Conservation (phyloP, 441 rosid species). For the Brassica balearica region DNA sequence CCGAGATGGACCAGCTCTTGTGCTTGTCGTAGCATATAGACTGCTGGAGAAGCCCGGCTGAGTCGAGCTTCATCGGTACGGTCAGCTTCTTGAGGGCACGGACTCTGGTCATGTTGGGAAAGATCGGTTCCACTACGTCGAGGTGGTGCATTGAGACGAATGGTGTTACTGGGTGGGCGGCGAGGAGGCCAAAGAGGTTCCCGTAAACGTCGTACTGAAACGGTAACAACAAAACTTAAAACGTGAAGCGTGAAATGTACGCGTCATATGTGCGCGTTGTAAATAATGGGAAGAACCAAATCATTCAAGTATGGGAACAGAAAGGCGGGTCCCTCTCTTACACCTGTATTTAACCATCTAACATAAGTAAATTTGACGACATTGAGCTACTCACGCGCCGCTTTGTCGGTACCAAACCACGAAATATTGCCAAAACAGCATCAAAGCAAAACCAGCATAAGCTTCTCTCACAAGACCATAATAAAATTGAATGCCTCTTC, state of each 20-base stretch:
- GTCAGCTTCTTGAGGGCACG: constrained; percentile 64
- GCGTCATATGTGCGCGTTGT: background rate
- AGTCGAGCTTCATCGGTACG: constrained; percentile 71
- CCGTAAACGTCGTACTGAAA: constrained; percentile 91
- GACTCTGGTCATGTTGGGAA: constrained; percentile 75
- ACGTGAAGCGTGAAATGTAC: background rate
- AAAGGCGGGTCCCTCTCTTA: constrained; percentile 37
- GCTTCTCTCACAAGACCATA: background rate
- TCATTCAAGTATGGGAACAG: constrained; percentile 17
- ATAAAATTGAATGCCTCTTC: constrained; percentile 7
- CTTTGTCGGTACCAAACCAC: constrained; percentile 40
- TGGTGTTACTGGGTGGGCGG: constrained; percentile 83
- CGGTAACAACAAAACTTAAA: background rate
- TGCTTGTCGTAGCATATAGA: constrained; percentile 84
- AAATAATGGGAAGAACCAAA: background rate
- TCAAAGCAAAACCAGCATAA: background rate
- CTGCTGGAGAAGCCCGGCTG: constrained; percentile 86
- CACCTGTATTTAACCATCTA: constrained; percentile 13
- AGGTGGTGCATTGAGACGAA: constrained; percentile 86
- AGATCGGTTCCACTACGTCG: constrained; percentile 85
- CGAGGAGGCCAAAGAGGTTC: constrained; percentile 84
- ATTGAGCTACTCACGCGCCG: constrained; percentile 39
- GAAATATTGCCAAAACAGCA: constrained; percentile 15
- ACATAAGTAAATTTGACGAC: constrained; percentile 22
- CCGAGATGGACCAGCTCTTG: constrained; percentile 74